Evolutionary conservation across 1,284 basidiomycete genomes (phyloP).

Genomic region (Porodaedalea pini): DNA sequence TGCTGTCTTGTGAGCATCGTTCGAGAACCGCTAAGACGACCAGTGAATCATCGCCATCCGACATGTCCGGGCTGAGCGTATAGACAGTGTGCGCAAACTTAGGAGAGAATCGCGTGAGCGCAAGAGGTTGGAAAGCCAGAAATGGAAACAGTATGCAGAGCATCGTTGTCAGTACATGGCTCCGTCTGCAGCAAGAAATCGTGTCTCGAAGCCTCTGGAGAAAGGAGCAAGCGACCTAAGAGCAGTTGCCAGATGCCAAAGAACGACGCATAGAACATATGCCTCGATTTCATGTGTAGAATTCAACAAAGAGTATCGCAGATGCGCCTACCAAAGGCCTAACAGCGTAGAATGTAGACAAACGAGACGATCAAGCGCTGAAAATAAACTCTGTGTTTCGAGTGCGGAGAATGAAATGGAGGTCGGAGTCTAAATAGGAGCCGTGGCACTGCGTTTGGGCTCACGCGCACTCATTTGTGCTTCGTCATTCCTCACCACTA

Average conservation of each 20-base stretch:
- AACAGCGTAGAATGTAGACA: not conserved
- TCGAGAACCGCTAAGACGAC: slow-evolving; percentile 30
- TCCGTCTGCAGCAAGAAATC: too few relatives aligned
- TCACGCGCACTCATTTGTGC: not conserved
- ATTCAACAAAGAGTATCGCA: not conserved
- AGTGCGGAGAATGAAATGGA: not conserved
- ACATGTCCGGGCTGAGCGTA: slow-evolving; percentile 25
- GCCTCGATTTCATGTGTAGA: not conserved
- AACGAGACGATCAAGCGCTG: not conserved
- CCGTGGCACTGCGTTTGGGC: too few relatives aligned
- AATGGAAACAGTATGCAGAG: not conserved
- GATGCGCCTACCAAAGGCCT: not conserved
- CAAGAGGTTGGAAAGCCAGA: not conserved
- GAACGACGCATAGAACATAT: not conserved
- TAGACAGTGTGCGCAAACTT: slow-evolving; percentile 21
- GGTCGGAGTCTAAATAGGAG: not conserved
- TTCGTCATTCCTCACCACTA: slow-evolving; percentile 3
- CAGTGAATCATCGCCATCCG: slow-evolving; percentile 32
- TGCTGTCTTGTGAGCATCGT: slow-evolving; percentile 27
- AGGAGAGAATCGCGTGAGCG: not conserved
- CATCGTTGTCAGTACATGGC: not conserved
- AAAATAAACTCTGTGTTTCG: too few relatives aligned
- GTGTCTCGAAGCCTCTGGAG: not conserved
- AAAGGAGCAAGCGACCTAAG: not conserved
- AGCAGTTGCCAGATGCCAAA: not conserved